Base-by-base conservation (phyloP, 108 stramenopile genomes). In the Skeletonema grethae region DNA sequence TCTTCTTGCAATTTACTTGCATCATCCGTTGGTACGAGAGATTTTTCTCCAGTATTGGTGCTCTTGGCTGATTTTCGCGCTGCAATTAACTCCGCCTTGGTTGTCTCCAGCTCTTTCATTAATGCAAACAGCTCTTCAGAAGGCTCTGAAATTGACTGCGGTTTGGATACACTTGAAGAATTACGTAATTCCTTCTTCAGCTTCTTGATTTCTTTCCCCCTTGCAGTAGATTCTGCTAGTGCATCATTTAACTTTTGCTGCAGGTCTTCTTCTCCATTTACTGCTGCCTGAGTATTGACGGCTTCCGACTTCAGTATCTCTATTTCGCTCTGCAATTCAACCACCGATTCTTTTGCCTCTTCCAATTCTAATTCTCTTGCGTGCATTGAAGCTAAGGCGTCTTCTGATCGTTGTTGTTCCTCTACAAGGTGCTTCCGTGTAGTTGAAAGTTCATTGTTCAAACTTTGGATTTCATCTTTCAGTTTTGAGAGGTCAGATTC, bases 1-100 rank as follows among this genome's bases (percentile, higher is more conserved):
- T 86, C 85, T 16, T 65, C 67, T 58, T 79, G 65, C 0, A 79
- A 64, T 45, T 46, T n/a, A n/a, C n/a, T n/a, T n/a, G n/a, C n/a
- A n/a, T n/a, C n/a, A n/a, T n/a, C n/a, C n/a, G n/a, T n/a, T n/a
- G n/a, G n/a, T n/a, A n/a, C n/a, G 1, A 66, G 65, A 0, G 67
- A 67, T 13, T 22, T 41, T 20, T 72, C 60, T 34, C 32, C 32
- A 0, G 41, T 22, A 10, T 28, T 43, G 25, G 32, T 48, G 16
- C 43, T 20, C 36, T 34, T 70, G 7, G 69, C 70, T 29, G 62
- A 64, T 34, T 39, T 15, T 30, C 46, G 34, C 46, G 46, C 46
- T 38, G 18, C 20, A 20, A 24, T 2, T 43, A 56, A 24, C 63
- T 63, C 28, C 36, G 10, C 41, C 60, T 63, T 79, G 5, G 61